Evolutionary conservation across 305 asterid species (phyloP).

Genomic region (Fraxinus angustifolia): DNA sequence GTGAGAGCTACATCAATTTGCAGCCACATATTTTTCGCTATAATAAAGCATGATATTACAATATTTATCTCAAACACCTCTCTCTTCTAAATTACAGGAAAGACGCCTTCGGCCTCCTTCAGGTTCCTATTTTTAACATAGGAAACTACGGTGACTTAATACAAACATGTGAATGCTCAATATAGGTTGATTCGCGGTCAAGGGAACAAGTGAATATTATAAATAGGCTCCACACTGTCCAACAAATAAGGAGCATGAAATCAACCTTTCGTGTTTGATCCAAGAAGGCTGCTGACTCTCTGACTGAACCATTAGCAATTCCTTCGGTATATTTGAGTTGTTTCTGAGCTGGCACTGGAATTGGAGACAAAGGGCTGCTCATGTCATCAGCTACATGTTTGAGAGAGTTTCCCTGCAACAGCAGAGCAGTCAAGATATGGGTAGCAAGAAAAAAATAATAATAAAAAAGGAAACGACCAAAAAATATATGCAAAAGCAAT

Average conservation of each 20-base stretch:
- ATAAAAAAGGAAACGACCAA: not conserved
- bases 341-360: constrained; percentile 92
- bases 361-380: constrained; percentile 73
- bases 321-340: constrained; percentile 96
- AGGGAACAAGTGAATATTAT: not conserved
- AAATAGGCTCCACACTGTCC: not conserved
- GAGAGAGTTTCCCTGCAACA: constrained; percentile 52
- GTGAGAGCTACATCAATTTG: not conserved
- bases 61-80: not conserved
- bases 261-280: constrained; percentile 84
- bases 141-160: not conserved
- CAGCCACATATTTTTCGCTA: not conserved
- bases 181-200: not conserved
- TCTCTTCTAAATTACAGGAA: not conserved
- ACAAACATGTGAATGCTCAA: not conserved
- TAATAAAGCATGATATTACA: not conserved
- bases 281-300: constrained; percentile 71
- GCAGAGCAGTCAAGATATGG: constrained; percentile 14
- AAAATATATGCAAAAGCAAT: constrained; percentile 11
- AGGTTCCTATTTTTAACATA: not conserved
- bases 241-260: constrained; percentile 12
- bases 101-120: not conserved
- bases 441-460: not conserved
- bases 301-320: constrained; percentile 69
- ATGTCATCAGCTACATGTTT: constrained; percentile 65